A percentile compares a stretch with the other conserved stretches of the same genome.
Evolutionary conservation across 768 basidiomycete species (phyloP).

Genomic region (Crepidotus variabilis): DNA sequence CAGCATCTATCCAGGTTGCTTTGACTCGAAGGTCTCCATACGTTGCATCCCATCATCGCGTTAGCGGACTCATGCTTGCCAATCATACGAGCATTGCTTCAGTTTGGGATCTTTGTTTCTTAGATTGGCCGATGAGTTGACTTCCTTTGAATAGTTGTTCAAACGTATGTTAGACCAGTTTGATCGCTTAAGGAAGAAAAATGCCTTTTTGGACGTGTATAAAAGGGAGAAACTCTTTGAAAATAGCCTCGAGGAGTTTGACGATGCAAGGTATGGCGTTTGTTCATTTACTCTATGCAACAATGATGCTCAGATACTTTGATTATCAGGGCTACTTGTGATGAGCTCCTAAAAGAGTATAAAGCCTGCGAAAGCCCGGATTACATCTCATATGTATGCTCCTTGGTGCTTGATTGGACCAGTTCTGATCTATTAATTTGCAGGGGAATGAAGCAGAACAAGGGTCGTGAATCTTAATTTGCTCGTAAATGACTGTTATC

Average conservation of each 20-base stretch:
- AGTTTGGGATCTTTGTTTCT: constrained; percentile 40
- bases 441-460: constrained; percentile 7
- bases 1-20: constrained; percentile 96
- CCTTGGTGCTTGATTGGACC: constrained; percentile 21
- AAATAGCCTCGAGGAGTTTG: constrained; percentile 92
- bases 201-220: constrained; percentile 96
- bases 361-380: constrained; percentile 94
- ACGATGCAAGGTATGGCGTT: constrained; percentile 79
- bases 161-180: constrained; percentile 96
- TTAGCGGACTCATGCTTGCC: constrained; percentile 97
- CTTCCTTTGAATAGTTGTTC: constrained; percentile 60
- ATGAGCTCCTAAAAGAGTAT: constrained; percentile 90
- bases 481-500: background rate
- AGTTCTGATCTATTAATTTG: background rate
- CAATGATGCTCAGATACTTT: background rate
- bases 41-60: constrained; percentile 83
- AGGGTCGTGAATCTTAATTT: background rate
- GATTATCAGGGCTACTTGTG: constrained; percentile 66
- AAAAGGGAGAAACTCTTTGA: constrained; percentile 97
- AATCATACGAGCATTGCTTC: constrained; percentile 99
- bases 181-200: constrained; percentile 79
- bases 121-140: background rate
- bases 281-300: background rate
- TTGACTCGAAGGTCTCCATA: constrained; percentile 90
- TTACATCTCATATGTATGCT: constrained; percentile 78